These are phyloP conservation scores for Globisporangium rhizosaccharum DNA, from an alignment of 352 stramenopile genomes.

Conservation along the genomic window DNA sequence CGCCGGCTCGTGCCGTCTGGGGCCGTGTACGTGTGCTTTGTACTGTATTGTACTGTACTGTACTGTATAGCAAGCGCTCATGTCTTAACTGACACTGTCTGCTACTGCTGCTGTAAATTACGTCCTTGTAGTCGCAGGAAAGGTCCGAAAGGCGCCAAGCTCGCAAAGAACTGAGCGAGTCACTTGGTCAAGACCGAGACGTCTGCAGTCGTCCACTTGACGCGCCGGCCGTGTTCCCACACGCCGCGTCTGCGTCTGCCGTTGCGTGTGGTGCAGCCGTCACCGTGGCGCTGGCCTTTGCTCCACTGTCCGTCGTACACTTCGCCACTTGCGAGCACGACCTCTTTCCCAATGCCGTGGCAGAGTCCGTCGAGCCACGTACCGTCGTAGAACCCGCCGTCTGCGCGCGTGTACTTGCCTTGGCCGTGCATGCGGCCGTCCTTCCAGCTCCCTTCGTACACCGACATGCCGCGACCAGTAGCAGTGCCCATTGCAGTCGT, in stretches of 20 bases:
- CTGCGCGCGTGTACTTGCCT: slow-evolving; percentile 51
- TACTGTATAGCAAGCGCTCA: background rate
- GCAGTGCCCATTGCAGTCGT: background rate
- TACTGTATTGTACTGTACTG: background rate
- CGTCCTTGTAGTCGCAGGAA: slow-evolving; percentile 30
- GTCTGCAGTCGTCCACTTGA: slow-evolving; percentile 67
- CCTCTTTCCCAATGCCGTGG: slow-evolving; percentile 52
- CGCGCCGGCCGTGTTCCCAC: slow-evolving; percentile 52
- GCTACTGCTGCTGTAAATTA: background rate
- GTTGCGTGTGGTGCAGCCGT: slow-evolving; percentile 40
- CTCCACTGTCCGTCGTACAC: slow-evolving; percentile 63
- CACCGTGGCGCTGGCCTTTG: slow-evolving; percentile 46
- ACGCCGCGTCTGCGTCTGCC: slow-evolving; percentile 37
- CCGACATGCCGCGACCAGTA: slow-evolving; percentile 5
- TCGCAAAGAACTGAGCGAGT: slow-evolving; percentile 36
- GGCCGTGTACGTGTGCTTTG: slow-evolving; percentile 31
- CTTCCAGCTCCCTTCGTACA: slow-evolving; percentile 59
- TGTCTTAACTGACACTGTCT: background rate
- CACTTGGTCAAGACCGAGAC: slow-evolving; percentile 28
- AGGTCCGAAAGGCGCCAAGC: slow-evolving; percentile 42
- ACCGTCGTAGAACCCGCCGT: slow-evolving; percentile 65
- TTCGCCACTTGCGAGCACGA: slow-evolving; percentile 30
- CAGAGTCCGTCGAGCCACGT: slow-evolving; percentile 52
- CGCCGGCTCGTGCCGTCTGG: slow-evolving; percentile 39
- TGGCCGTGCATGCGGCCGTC: slow-evolving; percentile 65